Percentiles rank a stretch among this genome's conserved stretches.
phyloP scores from a whole-genome alignment of 345 rosid species.

The Geranium brycei region DNA sequence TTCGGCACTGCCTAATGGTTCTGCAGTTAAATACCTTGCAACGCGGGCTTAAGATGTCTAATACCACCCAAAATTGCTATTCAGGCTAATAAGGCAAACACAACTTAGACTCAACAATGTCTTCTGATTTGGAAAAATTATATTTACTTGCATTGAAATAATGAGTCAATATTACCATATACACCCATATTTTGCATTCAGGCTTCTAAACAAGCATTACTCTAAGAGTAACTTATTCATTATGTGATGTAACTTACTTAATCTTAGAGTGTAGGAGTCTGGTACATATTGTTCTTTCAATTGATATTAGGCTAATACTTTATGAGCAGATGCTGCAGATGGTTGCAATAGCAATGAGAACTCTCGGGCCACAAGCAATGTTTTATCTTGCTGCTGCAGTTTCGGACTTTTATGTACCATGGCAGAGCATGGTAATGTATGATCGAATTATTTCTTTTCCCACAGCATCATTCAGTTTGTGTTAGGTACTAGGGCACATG shows the following conservation, averaged over 20 bases:
- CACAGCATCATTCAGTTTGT: background rate
- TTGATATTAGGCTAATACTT: slow-evolving; percentile 7
- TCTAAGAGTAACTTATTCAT: too few species aligned
- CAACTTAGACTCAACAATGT: too few species aligned
- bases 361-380: slow-evolving; percentile 44
- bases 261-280: background rate
- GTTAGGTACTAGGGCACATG: background rate
- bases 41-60: too few species aligned
- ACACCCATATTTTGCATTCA: background rate
- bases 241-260: slow-evolving; percentile 4
- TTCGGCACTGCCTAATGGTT: too few species aligned
- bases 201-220: background rate
- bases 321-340: slow-evolving; percentile 52
- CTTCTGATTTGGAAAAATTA: too few species aligned
- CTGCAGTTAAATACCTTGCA: too few species aligned
- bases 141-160: too few species aligned
- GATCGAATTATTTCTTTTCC: background rate
- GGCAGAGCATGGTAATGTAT: slow-evolving; percentile 75
- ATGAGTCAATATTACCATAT: background rate
- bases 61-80: too few species aligned
- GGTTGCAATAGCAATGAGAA: slow-evolving; percentile 42
- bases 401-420: slow-evolving; percentile 90
- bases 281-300: background rate
- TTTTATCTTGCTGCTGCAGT: slow-evolving; percentile 93
- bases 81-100: too few species aligned